A percentile compares a stretch with the other conserved stretches of the same genome.
Evolutionary conservation across 495 filamentous ascomycete genomes (phyloP).

Genomic region (Diplogelasinospora grovesii): DNA sequence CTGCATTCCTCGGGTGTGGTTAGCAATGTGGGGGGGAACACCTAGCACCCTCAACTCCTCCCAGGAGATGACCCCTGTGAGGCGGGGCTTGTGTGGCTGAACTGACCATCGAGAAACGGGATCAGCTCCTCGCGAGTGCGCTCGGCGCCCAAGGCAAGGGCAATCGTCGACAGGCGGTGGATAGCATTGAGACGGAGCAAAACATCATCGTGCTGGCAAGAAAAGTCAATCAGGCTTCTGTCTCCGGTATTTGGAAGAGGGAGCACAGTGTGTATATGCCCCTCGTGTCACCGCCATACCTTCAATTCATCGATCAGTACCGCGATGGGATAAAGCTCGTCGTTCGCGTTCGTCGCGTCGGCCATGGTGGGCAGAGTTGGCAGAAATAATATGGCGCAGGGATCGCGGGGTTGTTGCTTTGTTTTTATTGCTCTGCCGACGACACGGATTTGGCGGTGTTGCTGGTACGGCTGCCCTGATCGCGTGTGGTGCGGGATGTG

Average conservation of each 20-base stretch:
- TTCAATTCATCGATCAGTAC: slow-evolving; percentile 99
- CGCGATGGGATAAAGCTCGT: slow-evolving; percentile 98
- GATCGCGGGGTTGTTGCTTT: slow-evolving; percentile 7
- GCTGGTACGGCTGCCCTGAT: slow-evolving; percentile 19
- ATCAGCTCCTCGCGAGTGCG: slow-evolving; percentile 96
- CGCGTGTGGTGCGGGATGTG: slow-evolving; percentile 25
- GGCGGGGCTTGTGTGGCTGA: too few species aligned
- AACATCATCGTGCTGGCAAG: slow-evolving; percentile 86
- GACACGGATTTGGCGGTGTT: slow-evolving; percentile 17
- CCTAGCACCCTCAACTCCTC: too few species aligned
- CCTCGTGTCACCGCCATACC: slow-evolving; percentile 55
- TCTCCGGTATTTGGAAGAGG: too few species aligned
- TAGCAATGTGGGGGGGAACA: slow-evolving; percentile 15
- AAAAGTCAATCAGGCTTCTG: slow-evolving; percentile 18
- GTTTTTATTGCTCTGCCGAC: slow-evolving; percentile 4
- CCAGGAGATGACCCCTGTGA: too few species aligned
- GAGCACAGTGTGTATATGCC: too few species aligned
- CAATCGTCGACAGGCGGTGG: slow-evolving; percentile 94
- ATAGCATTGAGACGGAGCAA: slow-evolving; percentile 96
- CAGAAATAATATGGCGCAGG: slow-evolving; percentile 6
- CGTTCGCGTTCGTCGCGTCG: slow-evolving; percentile 57
- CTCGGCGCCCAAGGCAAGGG: slow-evolving; percentile 88
- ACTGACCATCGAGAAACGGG: slow-evolving; percentile 91
- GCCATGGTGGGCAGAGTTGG: slow-evolving; percentile 38
- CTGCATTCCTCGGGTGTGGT: slow-evolving; percentile 43